phyloP scores from a whole-genome alignment of 148 eudicot species.

The Amaranthus hypochondriacus region DNA sequence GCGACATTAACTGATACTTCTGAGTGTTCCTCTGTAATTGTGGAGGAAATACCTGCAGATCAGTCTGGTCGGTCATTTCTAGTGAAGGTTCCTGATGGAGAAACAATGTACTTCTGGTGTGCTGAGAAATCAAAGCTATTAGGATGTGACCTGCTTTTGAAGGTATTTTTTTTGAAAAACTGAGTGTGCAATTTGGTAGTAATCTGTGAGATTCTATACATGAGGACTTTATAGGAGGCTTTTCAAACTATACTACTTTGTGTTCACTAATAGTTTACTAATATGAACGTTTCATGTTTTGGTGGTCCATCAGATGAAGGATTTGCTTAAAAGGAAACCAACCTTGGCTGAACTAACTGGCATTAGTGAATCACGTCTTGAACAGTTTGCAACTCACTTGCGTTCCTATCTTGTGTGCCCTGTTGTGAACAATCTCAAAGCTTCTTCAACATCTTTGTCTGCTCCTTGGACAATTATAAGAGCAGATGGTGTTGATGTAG shows the following conservation, averaged over 20 bases:
- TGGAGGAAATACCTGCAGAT: slow-evolving; percentile 71
- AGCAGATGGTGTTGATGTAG: slow-evolving; percentile 24
- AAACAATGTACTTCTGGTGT: slow-evolving; percentile 73
- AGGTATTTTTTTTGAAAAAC: slow-evolving; percentile 37
- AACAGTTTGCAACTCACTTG: slow-evolving; percentile 66
- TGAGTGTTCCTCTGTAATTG: slow-evolving; percentile 37
- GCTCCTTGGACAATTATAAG: slow-evolving; percentile 24
- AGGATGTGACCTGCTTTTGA: slow-evolving; percentile 68
- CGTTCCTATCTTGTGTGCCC: slow-evolving; percentile 62
- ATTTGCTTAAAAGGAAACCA: slow-evolving; percentile 65
- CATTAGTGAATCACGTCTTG: slow-evolving; percentile 77
- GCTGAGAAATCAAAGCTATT: slow-evolving; percentile 74
- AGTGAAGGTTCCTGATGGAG: slow-evolving; percentile 38
- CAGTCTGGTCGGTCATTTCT: slow-evolving; percentile 77
- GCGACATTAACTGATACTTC: slow-evolving; percentile 45
- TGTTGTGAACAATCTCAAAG: slow-evolving; percentile 29
- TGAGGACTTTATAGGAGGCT: too few species aligned
- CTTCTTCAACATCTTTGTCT: slow-evolving; percentile 22
- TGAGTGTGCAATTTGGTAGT: background rate
- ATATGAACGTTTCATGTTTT: background rate
- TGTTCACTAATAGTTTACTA: background rate
- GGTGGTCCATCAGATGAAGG: slow-evolving; percentile 55
- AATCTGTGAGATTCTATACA: too few species aligned
- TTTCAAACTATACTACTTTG: too few species aligned
- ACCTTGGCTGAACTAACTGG: slow-evolving; percentile 80